Base-by-base conservation (phyloP, 306 rosid genomes). In the Castanea mollissima region DNA sequence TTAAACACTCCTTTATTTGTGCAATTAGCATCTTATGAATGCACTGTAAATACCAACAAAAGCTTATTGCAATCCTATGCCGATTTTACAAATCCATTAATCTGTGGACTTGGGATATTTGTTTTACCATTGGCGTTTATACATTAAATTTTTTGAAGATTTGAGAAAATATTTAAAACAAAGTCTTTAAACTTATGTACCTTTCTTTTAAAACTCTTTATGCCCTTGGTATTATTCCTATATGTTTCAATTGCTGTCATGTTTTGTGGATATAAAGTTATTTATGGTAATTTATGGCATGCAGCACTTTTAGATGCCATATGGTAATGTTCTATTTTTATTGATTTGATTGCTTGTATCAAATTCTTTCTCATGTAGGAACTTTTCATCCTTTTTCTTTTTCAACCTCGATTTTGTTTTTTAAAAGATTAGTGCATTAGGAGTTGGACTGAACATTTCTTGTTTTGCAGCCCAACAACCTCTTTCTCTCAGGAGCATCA, bases 401-500 rank as follows among this genome's bases (percentile, higher is more conserved):
- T 75, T 34, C 25, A 3, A 19, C 23, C 23, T 41, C 2, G 13
- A n/a, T 59, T 44, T 27, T 25, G 27, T 69, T 55, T 54, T 64
- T 73, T 41, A 4, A 21, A 11, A 25, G 15, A 5, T 69, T 12
- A 32, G 73, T 10, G 18, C 51, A 56, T 38, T 0, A 46, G 12
- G 21, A 59, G 16, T 41, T 41, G 46, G 12, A 41, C 27, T 59
- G 65, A 59, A 59, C 21, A 25, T 4, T 59, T 59, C 73, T 69
- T 35, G 32, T 76, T 72, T 75, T 90, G 85, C 93, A 95, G 99
- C 90, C 99, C 76, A 95, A 95, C 83, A 90, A 88, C 79, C 78
- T 91, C 69, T 92, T 95, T 85, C 84, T 92, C 74, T 92, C 99
- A 5, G 98, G 92, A 89, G 99, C 98, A 74, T 88, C 99, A 71